Conservation (phyloP, 1,139 yeast species). For the Debaryomycetaceae sp. region DNA sequence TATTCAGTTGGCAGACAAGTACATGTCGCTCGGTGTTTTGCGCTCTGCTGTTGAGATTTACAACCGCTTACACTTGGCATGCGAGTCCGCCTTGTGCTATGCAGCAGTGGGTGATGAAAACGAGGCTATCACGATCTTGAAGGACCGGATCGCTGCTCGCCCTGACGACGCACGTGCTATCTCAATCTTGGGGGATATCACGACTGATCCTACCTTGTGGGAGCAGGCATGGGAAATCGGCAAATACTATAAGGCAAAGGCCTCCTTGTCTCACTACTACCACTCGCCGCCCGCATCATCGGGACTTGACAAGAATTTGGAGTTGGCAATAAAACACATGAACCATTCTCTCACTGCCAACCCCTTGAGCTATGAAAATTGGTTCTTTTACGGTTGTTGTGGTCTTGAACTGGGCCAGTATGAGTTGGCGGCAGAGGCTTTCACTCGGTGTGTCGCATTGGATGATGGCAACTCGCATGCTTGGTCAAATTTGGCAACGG, state of each 20-base stretch:
- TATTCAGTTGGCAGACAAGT: slow-evolving; percentile 72
- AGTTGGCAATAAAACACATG: slow-evolving; percentile 53
- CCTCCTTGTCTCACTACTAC: slow-evolving; percentile 65
- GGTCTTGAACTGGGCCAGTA: slow-evolving; percentile 68
- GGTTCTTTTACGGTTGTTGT: slow-evolving; percentile 90
- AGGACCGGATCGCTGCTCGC: slow-evolving; percentile 39
- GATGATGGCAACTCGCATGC: slow-evolving; percentile 77
- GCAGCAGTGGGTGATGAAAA: slow-evolving; percentile 74
- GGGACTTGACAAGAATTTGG: slow-evolving; percentile 43
- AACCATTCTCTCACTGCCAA: slow-evolving; percentile 63
- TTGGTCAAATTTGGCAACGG: slow-evolving; percentile 92
- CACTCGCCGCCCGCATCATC: slow-evolving; percentile 53
- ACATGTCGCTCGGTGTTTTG: slow-evolving; percentile 75
- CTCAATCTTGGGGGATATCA: slow-evolving; percentile 79
- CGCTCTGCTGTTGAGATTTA: slow-evolving; percentile 87
- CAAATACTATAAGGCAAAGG: slow-evolving; percentile 74
- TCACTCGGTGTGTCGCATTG: slow-evolving; percentile 79
- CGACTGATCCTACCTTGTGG: slow-evolving; percentile 72
- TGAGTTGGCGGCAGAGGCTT: slow-evolving; percentile 83
- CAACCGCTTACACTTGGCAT: slow-evolving; percentile 62
- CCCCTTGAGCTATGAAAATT: slow-evolving; percentile 72
- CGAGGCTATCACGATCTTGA: slow-evolving; percentile 53
- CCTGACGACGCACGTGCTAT: slow-evolving; percentile 80
- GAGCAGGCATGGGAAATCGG: slow-evolving; percentile 80
- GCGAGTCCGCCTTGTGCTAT: slow-evolving; percentile 84